These are phyloP conservation scores for Sclerotinia nivalis DNA, from an alignment of 2,329 filamentous ascomycete genomes.

Conservation along the genomic window DNA sequence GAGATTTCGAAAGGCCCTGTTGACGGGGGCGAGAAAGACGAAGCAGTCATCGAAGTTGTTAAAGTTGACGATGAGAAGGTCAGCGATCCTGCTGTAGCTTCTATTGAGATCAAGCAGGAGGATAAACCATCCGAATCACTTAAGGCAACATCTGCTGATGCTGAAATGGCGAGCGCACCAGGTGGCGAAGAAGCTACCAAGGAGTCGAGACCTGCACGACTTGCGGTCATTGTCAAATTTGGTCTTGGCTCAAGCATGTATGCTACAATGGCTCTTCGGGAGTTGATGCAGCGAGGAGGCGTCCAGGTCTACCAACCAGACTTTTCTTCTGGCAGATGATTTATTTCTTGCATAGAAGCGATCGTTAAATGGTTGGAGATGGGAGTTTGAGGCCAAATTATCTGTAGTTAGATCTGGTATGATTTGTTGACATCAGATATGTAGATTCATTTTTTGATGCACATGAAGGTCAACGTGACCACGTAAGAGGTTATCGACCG, in stretches of 20 bases:
- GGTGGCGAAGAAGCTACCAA: background rate
- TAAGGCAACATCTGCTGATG: background rate
- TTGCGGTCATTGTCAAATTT: slow-evolving; percentile 71
- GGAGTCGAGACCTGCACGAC: slow-evolving; percentile 45
- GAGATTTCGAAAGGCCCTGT: slow-evolving; percentile 27
- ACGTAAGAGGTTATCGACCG: background rate
- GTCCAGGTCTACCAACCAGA: slow-evolving; percentile 63
- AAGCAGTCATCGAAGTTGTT: slow-evolving; percentile 6
- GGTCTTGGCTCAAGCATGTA: slow-evolving; percentile 79
- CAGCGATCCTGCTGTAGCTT: background rate
- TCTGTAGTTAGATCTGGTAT: background rate
- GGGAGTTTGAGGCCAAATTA: slow-evolving; percentile 5
- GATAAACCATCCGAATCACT: background rate
- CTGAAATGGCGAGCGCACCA: background rate
- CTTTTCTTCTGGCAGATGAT: slow-evolving; percentile 46
- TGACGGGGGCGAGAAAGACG: background rate
- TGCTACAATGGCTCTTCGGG: slow-evolving; percentile 78
- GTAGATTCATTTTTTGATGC: slow-evolving; percentile 2
- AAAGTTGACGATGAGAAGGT: background rate
- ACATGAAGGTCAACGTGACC: background rate
- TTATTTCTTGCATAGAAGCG: slow-evolving; percentile 3
- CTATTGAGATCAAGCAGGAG: background rate
- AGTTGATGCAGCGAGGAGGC: slow-evolving; percentile 71
- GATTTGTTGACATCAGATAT: slow-evolving; percentile 16
- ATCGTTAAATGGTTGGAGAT: background rate